These are phyloP conservation scores for Volvox reticuliferus DNA, from an alignment of 139 green algal species.

Conservation along the genomic window DNA sequence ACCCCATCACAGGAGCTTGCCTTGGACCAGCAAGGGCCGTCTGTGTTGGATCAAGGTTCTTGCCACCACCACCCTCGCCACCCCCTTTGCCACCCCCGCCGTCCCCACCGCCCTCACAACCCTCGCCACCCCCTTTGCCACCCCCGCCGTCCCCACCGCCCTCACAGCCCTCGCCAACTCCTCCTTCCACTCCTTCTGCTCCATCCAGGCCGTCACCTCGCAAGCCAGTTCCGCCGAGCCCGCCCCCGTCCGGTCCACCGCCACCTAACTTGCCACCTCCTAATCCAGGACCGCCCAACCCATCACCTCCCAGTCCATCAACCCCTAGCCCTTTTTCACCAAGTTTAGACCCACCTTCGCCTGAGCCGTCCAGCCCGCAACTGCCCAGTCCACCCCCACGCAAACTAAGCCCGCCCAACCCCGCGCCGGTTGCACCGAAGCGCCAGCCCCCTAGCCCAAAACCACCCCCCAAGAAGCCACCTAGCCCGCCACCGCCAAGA, in stretches of 20 bases:
- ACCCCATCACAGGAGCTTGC: not conserved
- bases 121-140: not conserved
- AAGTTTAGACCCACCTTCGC: not conserved
- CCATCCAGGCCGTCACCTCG: not conserved
- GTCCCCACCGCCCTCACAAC: not conserved
- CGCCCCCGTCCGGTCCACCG: not conserved
- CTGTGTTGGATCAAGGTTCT: not conserved
- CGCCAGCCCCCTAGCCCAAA: not conserved
- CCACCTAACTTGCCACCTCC: not conserved
- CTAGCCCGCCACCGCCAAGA: not conserved
- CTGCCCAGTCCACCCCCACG: not conserved
- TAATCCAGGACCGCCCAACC: not conserved
- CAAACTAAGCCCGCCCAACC: not conserved
- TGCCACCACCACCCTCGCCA: not conserved
- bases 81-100: not conserved
- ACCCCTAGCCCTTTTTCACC: not conserved
- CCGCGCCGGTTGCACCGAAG: no score
- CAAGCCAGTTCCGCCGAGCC: not conserved
- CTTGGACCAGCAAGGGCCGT: not conserved
- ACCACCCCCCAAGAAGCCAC: not conserved
- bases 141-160: not conserved
- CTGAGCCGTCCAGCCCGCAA: not conserved
- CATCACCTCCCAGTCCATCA: not conserved
- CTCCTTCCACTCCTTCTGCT: not conserved
- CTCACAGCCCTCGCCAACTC: not conserved